phyloP scores from a whole-genome alignment of 1,139 yeast genomes.

The Yarrowia galli region DNA sequence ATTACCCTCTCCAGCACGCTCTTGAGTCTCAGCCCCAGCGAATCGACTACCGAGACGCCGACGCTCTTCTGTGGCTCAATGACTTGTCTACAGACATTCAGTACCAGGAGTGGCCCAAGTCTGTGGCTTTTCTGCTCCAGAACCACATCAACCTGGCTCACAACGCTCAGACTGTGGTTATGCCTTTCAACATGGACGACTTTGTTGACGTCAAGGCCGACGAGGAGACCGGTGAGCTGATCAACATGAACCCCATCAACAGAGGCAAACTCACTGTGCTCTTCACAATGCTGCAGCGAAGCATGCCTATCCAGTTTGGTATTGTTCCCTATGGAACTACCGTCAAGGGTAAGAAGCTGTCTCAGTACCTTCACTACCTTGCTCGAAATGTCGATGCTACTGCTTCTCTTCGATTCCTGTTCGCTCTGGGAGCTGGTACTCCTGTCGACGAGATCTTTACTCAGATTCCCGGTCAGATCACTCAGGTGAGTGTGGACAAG shows the following conservation, averaged over 20 bases:
- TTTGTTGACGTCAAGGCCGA: constrained; percentile 49
- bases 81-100: constrained; percentile 70
- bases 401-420: constrained; percentile 47
- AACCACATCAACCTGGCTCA: constrained; percentile 56
- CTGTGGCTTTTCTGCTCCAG: constrained; percentile 51
- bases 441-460: constrained; percentile 43
- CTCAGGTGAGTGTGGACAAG: constrained; percentile 9
- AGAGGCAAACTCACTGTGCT: constrained; percentile 28
- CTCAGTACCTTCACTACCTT: constrained; percentile 54
- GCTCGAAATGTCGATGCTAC: constrained; percentile 44
- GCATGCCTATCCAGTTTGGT: constrained; percentile 83
- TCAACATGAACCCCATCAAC: constrained; percentile 14
- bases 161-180: constrained; percentile 77
- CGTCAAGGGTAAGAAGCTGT: constrained; percentile 45
- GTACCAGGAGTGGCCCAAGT: constrained; percentile 58
- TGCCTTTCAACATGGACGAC: constrained; percentile 70
- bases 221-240: constrained; percentile 1
- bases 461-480: constrained; percentile 8
- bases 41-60: constrained; percentile 55
- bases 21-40: constrained; percentile 41
- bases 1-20: constrained; percentile 36
- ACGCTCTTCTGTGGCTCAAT: constrained; percentile 72
- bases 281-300: constrained; percentile 52
- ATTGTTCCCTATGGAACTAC: constrained; percentile 64
- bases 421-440: constrained; percentile 43